A percentile compares a stretch with the other conserved stretches of the same genome.
Evolutionary conservation across 78 protist species (phyloP).

Genomic region (Dictyostelium capitatum): DNA sequence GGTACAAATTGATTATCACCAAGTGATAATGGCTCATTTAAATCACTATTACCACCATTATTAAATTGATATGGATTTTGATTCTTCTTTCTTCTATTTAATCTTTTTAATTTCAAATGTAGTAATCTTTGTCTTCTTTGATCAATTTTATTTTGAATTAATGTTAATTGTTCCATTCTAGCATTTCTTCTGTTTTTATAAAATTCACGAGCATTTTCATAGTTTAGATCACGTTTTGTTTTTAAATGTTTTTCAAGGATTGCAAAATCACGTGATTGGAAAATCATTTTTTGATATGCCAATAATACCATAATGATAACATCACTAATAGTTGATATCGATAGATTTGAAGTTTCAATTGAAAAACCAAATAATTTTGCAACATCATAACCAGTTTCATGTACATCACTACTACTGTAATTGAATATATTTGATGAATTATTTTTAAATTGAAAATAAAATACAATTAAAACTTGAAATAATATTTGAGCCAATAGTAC

Average conservation of each 20-base stretch:
- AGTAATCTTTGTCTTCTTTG: slow-evolving; percentile 63
- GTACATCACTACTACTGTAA: not conserved
- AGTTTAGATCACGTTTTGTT: slow-evolving; percentile 17
- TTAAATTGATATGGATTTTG: not conserved
- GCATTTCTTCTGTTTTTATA: slow-evolving; percentile 30
- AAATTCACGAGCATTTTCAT: slow-evolving; percentile 68
- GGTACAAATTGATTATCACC: slow-evolving; percentile 7
- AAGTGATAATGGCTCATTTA: not conserved
- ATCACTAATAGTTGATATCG: slow-evolving; percentile 53
- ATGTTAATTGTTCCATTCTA: slow-evolving; percentile 29
- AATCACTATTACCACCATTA: not conserved
- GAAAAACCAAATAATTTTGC: slow-evolving; percentile 45
- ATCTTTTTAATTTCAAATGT: slow-evolving; percentile 27
- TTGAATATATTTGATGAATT: not conserved
- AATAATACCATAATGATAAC: slow-evolving; percentile 49
- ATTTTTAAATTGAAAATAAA: not conserved
- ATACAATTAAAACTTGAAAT: slow-evolving; percentile 32
- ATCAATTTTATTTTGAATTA: slow-evolving; percentile 27
- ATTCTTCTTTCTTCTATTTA: slow-evolving; percentile 11
- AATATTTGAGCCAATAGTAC: slow-evolving; percentile 43
- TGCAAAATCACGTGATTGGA: slow-evolving; percentile 21
- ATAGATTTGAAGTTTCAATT: not conserved
- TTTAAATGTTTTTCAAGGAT: slow-evolving; percentile 26
- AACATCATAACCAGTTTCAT: not conserved
- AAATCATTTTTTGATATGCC: slow-evolving; percentile 56